Percentiles rank a stretch among this genome's conserved stretches.
These are phyloP conservation scores for Przewalskia tangutica DNA, from an alignment of 257 asterid species.

Conservation along the genomic window DNA sequence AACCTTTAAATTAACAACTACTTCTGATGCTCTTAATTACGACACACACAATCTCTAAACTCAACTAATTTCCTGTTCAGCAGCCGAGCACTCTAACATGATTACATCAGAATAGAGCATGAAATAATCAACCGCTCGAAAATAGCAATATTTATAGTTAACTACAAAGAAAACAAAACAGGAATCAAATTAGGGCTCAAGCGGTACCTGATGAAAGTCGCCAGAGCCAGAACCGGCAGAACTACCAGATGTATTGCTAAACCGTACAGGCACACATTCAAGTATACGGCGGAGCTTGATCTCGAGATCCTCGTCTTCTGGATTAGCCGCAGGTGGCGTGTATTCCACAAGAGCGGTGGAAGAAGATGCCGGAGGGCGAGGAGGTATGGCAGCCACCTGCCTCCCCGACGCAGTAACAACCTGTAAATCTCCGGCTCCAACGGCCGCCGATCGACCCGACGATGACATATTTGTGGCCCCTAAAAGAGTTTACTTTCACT, in stretches of 20 bases:
- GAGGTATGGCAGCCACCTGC: slow-evolving; percentile 39
- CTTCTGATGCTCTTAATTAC: neutral
- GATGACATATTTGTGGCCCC: slow-evolving; percentile 20
- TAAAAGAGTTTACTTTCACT: neutral
- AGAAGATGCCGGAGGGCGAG: slow-evolving; percentile 31
- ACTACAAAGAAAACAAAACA: neutral
- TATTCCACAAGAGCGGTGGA: slow-evolving; percentile 71
- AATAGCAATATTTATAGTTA: neutral
- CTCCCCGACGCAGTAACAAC: slow-evolving; percentile 42
- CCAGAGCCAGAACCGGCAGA: slow-evolving; percentile 99
- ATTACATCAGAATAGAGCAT: neutral
- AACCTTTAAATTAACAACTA: neutral
- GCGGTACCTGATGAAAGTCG: slow-evolving; percentile 88
- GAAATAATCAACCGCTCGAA: neutral
- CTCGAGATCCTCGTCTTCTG: slow-evolving; percentile 93
- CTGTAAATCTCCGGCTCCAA: slow-evolving; percentile 59
- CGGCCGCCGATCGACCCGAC: slow-evolving; percentile 35
- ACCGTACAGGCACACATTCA: slow-evolving; percentile 92
- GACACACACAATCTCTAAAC: neutral
- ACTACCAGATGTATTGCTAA: slow-evolving; percentile 91
- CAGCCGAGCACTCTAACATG: neutral
- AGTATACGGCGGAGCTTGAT: slow-evolving; percentile 88
- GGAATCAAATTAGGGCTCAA: neutral
- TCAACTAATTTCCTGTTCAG: neutral
- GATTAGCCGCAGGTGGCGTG: slow-evolving; percentile 45